A percentile compares a stretch with the other conserved stretches of the same genome.
Conservation (phyloP, 345 rosid genomes). For the Hibiscus trionum region DNA sequence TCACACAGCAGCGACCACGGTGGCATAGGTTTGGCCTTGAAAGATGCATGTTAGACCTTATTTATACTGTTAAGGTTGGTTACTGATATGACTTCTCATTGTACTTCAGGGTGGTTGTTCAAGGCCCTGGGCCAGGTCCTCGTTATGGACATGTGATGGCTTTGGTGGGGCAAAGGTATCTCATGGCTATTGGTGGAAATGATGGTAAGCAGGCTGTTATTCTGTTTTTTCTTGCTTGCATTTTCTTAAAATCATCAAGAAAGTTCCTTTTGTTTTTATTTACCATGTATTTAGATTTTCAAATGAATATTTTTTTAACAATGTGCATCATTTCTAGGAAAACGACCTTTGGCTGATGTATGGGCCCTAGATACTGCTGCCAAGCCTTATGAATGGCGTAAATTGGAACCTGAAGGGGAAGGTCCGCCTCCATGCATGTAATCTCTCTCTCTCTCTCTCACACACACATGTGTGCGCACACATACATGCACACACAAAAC, state of each 20-base stretch:
- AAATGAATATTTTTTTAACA: not conserved
- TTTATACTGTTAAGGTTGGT: not conserved
- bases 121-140: slow-evolving; percentile 99
- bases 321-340: slow-evolving; percentile 44
- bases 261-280: not conserved
- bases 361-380: slow-evolving; percentile 99
- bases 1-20: slow-evolving; percentile 87
- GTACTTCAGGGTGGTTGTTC: slow-evolving; percentile 83
- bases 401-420: slow-evolving; percentile 99
- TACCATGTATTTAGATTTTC: not conserved
- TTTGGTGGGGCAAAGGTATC: slow-evolving; percentile 96
- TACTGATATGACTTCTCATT: slow-evolving; percentile 10
- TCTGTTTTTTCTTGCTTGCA: slow-evolving; percentile 7
- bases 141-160: slow-evolving; percentile 99
- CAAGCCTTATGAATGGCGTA: slow-evolving; percentile 99
- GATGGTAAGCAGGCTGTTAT: slow-evolving; percentile 50
- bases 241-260: not conserved
- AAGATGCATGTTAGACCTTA: slow-evolving; percentile 4
- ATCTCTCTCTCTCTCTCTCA: slow-evolving; percentile 14
- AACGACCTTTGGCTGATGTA: slow-evolving; percentile 96
- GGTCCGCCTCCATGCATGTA: slow-evolving; percentile 99
- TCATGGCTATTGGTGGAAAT: slow-evolving; percentile 99
- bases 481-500: not conserved
- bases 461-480: not conserved
- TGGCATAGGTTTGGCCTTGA: slow-evolving; percentile 76